phyloP scores from a whole-genome alignment of 306 rosid genomes.

The Cicer judaicum region DNA sequence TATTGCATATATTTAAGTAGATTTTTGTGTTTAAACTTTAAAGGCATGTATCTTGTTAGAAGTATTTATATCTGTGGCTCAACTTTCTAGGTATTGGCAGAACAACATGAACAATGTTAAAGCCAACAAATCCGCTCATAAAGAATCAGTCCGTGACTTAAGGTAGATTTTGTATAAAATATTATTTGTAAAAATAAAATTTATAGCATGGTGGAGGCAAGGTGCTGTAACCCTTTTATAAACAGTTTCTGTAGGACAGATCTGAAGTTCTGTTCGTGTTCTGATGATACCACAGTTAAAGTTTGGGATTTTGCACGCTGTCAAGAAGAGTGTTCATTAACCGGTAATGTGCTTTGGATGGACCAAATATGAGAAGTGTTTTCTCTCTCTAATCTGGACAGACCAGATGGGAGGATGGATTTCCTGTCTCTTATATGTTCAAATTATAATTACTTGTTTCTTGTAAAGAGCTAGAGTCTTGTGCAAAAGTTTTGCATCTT shows the following conservation, averaged over 20 bases:
- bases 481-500: conserved; percentile 8
- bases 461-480: conserved; percentile 14
- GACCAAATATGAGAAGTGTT: conserved; percentile 28
- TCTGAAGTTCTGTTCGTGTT: conserved; percentile 96
- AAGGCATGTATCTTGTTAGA: conserved; percentile 20
- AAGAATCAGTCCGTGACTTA: conserved; percentile 96
- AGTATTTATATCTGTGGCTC: conserved; percentile 38
- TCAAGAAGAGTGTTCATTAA: conserved; percentile 92
- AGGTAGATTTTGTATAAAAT: conserved; percentile 57
- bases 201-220: conserved; percentile 41
- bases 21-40: conserved; percentile 28
- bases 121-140: conserved; percentile 97
- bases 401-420: conserved; percentile 30
- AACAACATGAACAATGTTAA: conserved; percentile 98
- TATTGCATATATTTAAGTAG: conserved; percentile 27
- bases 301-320: conserved; percentile 99
- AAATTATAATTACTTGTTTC: conserved; percentile 8
- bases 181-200: conserved; percentile 10
- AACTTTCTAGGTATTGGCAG: conserved; percentile 87
- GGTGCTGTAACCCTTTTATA: conserved; percentile 42
- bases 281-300: conserved; percentile 94
- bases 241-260: conserved; percentile 98
- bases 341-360: conserved; percentile 90
- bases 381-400: conserved; percentile 42
- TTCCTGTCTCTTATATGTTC: conserved; percentile 32